phyloP scores from a whole-genome alignment of 106 monocot genomes.

The Gastrodia elata region DNA sequence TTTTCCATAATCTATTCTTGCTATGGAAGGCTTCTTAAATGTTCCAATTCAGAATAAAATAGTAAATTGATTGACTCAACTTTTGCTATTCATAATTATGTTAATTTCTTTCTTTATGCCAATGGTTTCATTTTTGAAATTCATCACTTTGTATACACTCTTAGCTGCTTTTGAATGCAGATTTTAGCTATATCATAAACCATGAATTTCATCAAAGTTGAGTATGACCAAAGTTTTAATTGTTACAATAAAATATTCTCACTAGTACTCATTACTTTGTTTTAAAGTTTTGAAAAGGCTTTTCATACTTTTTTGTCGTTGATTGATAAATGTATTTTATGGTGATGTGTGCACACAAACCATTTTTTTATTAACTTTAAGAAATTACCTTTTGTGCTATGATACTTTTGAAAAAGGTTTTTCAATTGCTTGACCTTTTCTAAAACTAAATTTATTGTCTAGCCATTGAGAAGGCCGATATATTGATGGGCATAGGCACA shows the following conservation, averaged over 20 bases:
- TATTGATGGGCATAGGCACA: too few relatives aligned
- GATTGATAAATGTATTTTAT: background rate
- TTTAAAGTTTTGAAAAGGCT: background rate
- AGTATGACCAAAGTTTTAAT: too few relatives aligned
- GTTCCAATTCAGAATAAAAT: background rate
- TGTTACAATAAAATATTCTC: too few relatives aligned
- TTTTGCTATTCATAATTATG: background rate
- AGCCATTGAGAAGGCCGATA: too few relatives aligned
- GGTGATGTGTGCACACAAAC: background rate
- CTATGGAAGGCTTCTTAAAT: background rate
- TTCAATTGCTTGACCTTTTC: too few relatives aligned
- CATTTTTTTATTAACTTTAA: background rate
- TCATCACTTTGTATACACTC: background rate
- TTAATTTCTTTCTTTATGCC: background rate
- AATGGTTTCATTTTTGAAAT: background rate
- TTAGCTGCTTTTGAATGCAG: background rate
- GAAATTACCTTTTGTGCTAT: background rate
- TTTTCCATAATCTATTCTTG: background rate
- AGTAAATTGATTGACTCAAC: background rate
- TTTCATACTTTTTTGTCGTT: background rate
- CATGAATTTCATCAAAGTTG: background rate
- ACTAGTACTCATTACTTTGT: too few relatives aligned
- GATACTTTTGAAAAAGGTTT: background rate
- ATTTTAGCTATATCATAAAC: background rate
- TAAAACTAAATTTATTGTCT: too few relatives aligned